Evolutionary conservation across 2,329 filamentous ascomycete species (phyloP), one percentile per base, ranked within the genome.

Genomic region (Colletotrichum sp.): DNA sequence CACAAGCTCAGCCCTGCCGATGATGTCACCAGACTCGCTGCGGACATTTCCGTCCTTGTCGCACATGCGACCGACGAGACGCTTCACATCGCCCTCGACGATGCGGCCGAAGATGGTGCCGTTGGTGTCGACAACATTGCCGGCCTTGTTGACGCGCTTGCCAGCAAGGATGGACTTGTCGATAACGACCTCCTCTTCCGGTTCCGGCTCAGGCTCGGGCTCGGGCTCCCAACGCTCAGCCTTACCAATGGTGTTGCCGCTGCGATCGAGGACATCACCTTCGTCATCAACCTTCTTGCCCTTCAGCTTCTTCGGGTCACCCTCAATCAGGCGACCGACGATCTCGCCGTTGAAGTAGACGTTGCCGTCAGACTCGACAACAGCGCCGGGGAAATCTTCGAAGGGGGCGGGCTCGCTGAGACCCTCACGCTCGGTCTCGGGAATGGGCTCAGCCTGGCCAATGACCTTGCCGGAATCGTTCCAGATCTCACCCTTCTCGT

Each of bases 11-110:
- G 91, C 92, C 72, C 88, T 89, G 76, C 93, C 93, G 74, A 95
- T 89, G 62, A 94, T 87, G 73, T 94, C 91, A 61, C 94, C 94
- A n/a, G 89, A 90, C 82, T 95, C 93, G 81, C 93, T 94, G 85
- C 93, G 91, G 78, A 95, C 90, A 80, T 94, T 91, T 43, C 94
- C 94, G 34, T 94, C 85, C 83, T 92, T 93, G 82, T 95, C 92
- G 80, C 93, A 92, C 89, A 93, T 93, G 80, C 91, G 91, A 32
- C 93, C 93, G 12, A 91, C 84, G 56, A 95, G 89, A 70, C 90
- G 88, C 83, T 91, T 90, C 43, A 90, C 81, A 76, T 93, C 91
- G 16, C 94, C 94, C 81, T 95, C 92, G 24, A 94, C 83, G 2
- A 95, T 89, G 52, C 92, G 91, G 43, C 92, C 94, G 76, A 91